Conservation (phyloP, 495 filamentous ascomycete genomes). For the Xylaria palmicola region DNA sequence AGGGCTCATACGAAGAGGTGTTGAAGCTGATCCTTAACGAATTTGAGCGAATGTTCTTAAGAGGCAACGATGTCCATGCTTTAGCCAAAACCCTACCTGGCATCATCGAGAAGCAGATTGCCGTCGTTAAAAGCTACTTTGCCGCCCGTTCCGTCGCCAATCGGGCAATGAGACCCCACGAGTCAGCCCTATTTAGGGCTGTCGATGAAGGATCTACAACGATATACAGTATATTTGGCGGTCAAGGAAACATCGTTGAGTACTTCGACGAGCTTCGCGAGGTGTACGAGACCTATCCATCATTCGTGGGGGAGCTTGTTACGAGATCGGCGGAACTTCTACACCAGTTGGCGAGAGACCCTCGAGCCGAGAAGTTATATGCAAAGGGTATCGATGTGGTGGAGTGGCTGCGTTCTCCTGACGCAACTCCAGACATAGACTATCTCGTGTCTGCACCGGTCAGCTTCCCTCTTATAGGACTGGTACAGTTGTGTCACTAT, state of each 20-base stretch:
- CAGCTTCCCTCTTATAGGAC: slow-evolving; percentile 92
- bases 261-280: slow-evolving; percentile 97
- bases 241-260: slow-evolving; percentile 99
- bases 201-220: slow-evolving; percentile 74
- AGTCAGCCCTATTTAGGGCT: slow-evolving; percentile 88
- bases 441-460: slow-evolving; percentile 97
- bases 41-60: slow-evolving; percentile 91
- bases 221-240: slow-evolving; percentile 91
- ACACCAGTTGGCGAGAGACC: slow-evolving; percentile 78
- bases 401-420: slow-evolving; percentile 82
- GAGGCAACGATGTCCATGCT: slow-evolving; percentile 94
- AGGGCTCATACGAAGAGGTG: slow-evolving; percentile 81
- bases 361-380: slow-evolving; percentile 89
- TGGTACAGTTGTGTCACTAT: slow-evolving; percentile 94
- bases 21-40: slow-evolving; percentile 87
- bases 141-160: slow-evolving; percentile 79
- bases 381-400: slow-evolving; percentile 92
- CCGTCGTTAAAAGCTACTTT: slow-evolving; percentile 86
- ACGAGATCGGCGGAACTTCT: slow-evolving; percentile 75
- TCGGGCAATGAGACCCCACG: slow-evolving; percentile 79
- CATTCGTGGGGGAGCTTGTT: slow-evolving; percentile 84
- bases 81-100: slow-evolving; percentile 81
- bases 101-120: slow-evolving; percentile 82
- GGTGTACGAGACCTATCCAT: slow-evolving; percentile 84
- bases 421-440: slow-evolving; percentile 87